phyloP scores from a whole-genome alignment of 2,329 filamentous ascomycete genomes.

The Lasiodiplodia hormozganensis region DNA sequence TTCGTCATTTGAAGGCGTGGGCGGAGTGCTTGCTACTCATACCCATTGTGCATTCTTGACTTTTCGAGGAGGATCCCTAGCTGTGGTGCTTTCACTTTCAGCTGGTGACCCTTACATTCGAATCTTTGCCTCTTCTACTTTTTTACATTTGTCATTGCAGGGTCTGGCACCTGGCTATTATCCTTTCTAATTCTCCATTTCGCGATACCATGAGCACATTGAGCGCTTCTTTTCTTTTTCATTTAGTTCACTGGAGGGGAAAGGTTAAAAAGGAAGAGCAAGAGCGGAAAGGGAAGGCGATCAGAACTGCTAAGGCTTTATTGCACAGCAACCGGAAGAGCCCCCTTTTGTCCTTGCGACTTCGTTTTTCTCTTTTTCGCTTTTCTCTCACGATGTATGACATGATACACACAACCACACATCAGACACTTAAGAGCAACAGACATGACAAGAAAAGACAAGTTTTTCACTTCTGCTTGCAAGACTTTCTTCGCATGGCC shows the following conservation, averaged over 20 bases:
- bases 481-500: constrained; percentile 5
- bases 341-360: background rate
- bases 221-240: background rate
- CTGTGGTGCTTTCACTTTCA: background rate
- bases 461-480: constrained; percentile 6
- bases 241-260: constrained; percentile 2
- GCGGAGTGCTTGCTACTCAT: constrained; percentile 20
- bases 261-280: background rate
- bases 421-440: constrained; percentile 12
- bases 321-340: background rate
- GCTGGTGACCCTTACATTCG: background rate
- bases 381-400: constrained; percentile 25
- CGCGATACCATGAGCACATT: constrained; percentile 20
- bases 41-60: constrained; percentile 3
- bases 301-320: background rate
- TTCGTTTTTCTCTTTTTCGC: background rate
- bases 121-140: background rate
- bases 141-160: background rate
- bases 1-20: constrained; percentile 11
- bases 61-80: background rate
- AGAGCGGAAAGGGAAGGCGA: background rate
- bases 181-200: constrained; percentile 19
- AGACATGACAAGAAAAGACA: constrained; percentile 19
- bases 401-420: constrained; percentile 23
- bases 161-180: constrained; percentile 18